These are phyloP conservation scores for Vitis hybrid DNA, from an alignment of 177 flowering plant genomes.

Conservation along the genomic window DNA sequence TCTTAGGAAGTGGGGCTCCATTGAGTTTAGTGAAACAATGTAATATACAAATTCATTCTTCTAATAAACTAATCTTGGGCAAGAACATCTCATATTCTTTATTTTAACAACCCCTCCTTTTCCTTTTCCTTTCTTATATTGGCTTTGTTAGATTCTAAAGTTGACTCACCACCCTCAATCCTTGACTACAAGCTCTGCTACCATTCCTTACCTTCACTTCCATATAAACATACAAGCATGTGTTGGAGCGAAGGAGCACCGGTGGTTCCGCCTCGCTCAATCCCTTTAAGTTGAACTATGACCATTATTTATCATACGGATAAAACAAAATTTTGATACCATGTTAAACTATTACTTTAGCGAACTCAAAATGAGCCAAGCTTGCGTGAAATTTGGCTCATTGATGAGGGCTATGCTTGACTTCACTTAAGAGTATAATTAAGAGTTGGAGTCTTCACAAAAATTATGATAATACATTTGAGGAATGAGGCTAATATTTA, in stretches of 20 bases:
- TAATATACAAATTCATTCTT: background rate
- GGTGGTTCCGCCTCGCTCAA: background rate
- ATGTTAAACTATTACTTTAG: background rate
- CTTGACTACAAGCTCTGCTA: too few species aligned
- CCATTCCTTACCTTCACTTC: too few species aligned
- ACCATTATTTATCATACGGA: too few species aligned
- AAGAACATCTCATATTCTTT: background rate
- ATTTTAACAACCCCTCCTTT: background rate
- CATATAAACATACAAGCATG: background rate
- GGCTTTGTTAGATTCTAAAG: background rate
- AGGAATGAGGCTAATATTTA: background rate
- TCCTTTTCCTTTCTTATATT: slow-evolving; percentile 11
- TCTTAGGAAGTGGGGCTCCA: slow-evolving; percentile 13
- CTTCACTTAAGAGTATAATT: background rate
- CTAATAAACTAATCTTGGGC: background rate
- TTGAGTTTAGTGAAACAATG: slow-evolving; percentile 9
- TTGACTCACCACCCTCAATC: slow-evolving; percentile 1
- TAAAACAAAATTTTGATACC: too few species aligned
- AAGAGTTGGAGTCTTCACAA: background rate
- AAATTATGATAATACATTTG: background rate
- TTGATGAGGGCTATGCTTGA: background rate
- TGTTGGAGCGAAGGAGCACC: background rate
- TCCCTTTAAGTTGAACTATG: too few species aligned
- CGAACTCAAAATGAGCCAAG: background rate
- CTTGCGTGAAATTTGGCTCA: background rate